A percentile compares a stretch with the other conserved stretches of the same genome.
These are phyloP conservation scores for Eutrema heterophyllum DNA, from an alignment of 345 rosid genomes.

Conservation along the genomic window DNA sequence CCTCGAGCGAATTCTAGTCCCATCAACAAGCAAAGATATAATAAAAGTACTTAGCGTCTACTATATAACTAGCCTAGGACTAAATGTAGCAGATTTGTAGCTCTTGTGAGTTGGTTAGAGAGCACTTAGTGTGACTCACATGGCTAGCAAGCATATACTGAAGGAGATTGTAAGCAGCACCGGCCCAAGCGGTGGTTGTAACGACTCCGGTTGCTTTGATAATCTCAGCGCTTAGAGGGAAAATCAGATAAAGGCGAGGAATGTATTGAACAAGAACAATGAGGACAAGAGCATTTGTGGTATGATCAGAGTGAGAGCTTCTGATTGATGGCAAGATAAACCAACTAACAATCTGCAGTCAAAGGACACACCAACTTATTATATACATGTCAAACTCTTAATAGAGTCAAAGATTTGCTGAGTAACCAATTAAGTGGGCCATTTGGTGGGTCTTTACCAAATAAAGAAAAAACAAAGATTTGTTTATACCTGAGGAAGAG, in stretches of 20 bases:
- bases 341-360: conserved; percentile 79
- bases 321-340: conserved; percentile 59
- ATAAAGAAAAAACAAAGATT: background rate
- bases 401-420: background rate
- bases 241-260: conserved; percentile 71
- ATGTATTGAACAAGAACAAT: conserved; percentile 77
- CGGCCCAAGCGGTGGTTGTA: conserved; percentile 91
- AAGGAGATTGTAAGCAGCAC: conserved; percentile 84
- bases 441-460: background rate
- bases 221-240: conserved; percentile 64
- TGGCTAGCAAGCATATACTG: conserved; percentile 90
- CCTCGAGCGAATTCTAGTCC: background rate
- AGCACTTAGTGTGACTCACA: conserved; percentile 37
- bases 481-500: conserved; percentile 70
- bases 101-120: background rate
- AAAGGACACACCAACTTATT: background rate
- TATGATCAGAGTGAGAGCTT: conserved; percentile 61
- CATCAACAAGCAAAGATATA: too few relatives aligned
- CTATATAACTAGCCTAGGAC: background rate
- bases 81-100: background rate
- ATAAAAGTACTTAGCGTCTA: too few relatives aligned
- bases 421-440: background rate
- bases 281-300: conserved; percentile 69
- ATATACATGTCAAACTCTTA: background rate
- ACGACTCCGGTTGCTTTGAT: conserved; percentile 77